Evolutionary conservation across 202 grass and related monocot species (phyloP).

Genomic region (Cymbopogon flexuosus): DNA sequence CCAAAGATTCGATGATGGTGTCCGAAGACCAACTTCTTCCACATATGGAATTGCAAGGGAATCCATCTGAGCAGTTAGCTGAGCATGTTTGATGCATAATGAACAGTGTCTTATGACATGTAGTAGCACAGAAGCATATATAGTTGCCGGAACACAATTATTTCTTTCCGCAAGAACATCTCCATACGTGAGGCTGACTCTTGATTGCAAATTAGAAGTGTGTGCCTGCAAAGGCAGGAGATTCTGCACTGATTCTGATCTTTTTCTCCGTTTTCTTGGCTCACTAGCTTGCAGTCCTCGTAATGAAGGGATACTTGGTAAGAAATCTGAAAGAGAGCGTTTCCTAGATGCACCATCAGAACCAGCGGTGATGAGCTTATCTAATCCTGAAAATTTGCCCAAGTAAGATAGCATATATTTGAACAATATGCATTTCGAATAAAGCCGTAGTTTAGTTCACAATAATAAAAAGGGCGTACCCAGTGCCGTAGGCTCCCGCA

Average conservation of each 20-base stretch:
- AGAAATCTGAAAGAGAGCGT: conserved; percentile 57
- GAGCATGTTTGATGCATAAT: conserved; percentile 94
- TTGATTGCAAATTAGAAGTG: conserved; percentile 43
- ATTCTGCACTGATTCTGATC: conserved; percentile 39
- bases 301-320: conserved; percentile 55
- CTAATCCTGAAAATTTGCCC: conserved; percentile 35
- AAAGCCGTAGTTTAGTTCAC: not conserved
- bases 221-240: conserved; percentile 37
- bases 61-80: conserved; percentile 94
- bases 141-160: conserved; percentile 58
- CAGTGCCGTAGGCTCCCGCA: too few relatives aligned
- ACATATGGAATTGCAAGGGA: conserved; percentile 80
- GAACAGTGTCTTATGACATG: conserved; percentile 83
- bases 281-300: conserved; percentile 43
- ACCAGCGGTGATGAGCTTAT: conserved; percentile 10
- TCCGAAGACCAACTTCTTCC: conserved; percentile 75
- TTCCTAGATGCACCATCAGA: conserved; percentile 59
- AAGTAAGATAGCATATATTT: conserved; percentile 7
- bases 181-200: conserved; percentile 43
- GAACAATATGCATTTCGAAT: not conserved
- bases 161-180: conserved; percentile 63
- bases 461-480: too few relatives aligned
- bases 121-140: conserved; percentile 73
- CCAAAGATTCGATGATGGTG: conserved; percentile 88
- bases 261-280: conserved; percentile 56